Evolutionary conservation across 2,329 filamentous ascomycete genomes (phyloP).

Genomic region (Curvularia lunata): DNA sequence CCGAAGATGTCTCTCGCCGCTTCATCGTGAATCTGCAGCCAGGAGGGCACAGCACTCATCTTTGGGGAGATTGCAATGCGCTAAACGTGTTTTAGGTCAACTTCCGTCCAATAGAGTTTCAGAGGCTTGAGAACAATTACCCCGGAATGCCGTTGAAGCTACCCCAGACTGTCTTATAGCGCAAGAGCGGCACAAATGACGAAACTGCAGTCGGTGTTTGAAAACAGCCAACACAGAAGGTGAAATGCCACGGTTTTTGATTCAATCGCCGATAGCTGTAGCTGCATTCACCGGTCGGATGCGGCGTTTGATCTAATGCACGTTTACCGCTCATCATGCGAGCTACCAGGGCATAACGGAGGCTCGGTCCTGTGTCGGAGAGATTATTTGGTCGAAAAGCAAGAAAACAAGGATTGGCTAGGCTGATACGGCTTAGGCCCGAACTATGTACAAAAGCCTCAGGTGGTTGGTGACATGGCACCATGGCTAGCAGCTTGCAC

Average conservation of each 20-base stretch:
- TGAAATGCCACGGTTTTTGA: neutral
- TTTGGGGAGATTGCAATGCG: neutral
- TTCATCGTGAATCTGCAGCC: conserved; percentile 15
- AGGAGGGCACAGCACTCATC: conserved; percentile 6
- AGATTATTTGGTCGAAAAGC: neutral
- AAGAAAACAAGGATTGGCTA: neutral
- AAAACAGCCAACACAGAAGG: neutral
- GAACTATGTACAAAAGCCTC: neutral
- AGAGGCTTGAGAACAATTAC: neutral
- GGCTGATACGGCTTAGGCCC: neutral
- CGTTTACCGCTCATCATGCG: neutral
- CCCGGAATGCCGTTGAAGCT: neutral
- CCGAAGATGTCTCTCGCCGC: conserved; percentile 18
- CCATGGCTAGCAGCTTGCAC: neutral
- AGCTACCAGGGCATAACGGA: neutral
- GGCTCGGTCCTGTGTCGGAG: conserved; percentile 6
- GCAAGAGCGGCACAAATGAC: neutral
- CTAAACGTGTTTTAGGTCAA: neutral
- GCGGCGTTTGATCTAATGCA: conserved; percentile 1
- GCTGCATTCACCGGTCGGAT: neutral
- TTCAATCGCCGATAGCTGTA: neutral
- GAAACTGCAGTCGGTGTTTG: neutral
- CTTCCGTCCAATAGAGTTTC: neutral
- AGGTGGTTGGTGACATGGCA: neutral
- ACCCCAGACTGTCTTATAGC: conserved; percentile 3